Base-by-base conservation (phyloP, 192 early-diverging fungal species). In the Gamsiella multidivaricata region DNA sequence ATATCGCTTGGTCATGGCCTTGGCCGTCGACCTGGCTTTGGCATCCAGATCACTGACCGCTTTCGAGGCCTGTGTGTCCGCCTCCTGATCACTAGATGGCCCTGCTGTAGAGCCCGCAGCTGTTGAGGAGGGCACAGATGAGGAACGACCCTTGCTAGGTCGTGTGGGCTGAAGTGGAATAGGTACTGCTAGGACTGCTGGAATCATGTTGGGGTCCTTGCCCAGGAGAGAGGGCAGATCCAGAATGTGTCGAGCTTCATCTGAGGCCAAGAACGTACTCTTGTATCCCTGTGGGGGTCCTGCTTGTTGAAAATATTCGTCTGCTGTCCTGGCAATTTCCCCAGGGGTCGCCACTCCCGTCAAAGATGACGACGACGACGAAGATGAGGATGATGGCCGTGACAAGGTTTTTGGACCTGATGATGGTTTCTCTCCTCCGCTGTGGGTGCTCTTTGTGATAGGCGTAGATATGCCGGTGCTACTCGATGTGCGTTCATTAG, bases 1-100 rank as follows among this genome's bases (percentile, higher is more conserved):
- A 56, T 76, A 67, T 15, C 65, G 72, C 53, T 76, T 54, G 15
- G 72, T 76, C 72, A 76, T 76, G 3, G 64, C 72, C 45, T 76
- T 57, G 4, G 72, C 72, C 26, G 72, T 56, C 22, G 33, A 3
- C 12, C 62, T 58, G 2, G 72, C 72, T 51, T 75, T 65, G 23
- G 32, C 56, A 31, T 58, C 33, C 26, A 66, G 25, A 2, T 61
- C 49, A 15, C 57, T 46, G 5, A 61, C 7, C 12, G 58, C 9
- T 4, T 9, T 18, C 20, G 69, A 37, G 32, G 39, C 34, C 3
- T 39, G 34, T 26, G 34, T n/a, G 7, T 39, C 14, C 15, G 60
- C 5, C n/a, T 4, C 7, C 8, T 15, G 12, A 36, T 33, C 20
- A 36, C 32, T 60, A 9, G 22, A 33, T n/a, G n/a, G n/a, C 29